phyloP scores from a whole-genome alignment of 495 filamentous ascomycete genomes.

The Aspergillus cavernicola region DNA sequence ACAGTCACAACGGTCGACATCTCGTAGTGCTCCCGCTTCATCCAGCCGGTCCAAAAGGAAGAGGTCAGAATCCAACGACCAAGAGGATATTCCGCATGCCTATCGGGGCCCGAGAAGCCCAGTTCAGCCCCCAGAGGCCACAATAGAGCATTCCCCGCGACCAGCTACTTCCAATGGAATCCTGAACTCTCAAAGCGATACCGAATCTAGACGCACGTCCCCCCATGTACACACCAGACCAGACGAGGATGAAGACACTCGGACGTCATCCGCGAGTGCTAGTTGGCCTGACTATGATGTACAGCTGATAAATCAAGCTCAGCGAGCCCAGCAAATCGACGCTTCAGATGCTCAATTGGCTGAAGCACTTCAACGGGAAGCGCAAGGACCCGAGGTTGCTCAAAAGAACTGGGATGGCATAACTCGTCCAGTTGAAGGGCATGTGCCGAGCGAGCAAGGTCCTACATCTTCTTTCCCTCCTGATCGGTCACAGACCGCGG shows the following conservation, averaged over 20 bases:
- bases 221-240: conserved; percentile 24
- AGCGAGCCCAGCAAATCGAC: conserved; percentile 47
- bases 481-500: conserved; percentile 33
- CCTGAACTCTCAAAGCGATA: conserved; percentile 10
- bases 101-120: conserved; percentile 23
- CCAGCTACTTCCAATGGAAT: conserved; percentile 12
- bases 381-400: conserved; percentile 36
- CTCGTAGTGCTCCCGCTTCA: conserved; percentile 19
- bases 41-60: conserved; percentile 37
- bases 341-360: conserved; percentile 48
- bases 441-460: conserved; percentile 31
- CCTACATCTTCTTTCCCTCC: conserved; percentile 36
- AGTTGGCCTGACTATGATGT: conserved; percentile 43
- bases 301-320: conserved; percentile 38
- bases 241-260: conserved; percentile 31
- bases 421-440: conserved; percentile 30
- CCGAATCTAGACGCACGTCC: conserved; percentile 22
- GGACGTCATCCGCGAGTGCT: conserved; percentile 27
- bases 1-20: conserved; percentile 27
- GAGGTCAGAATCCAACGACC: conserved; percentile 37
- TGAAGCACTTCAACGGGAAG: conserved; percentile 50
- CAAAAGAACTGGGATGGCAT: conserved; percentile 28
- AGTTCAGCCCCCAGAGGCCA: conserved; percentile 13
- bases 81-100: conserved; percentile 16
- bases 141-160: conserved; percentile 11